A percentile compares a stretch with the other conserved stretches of the same genome.
These are phyloP conservation scores for Coniella lustricola DNA, from an alignment of 2,329 filamentous ascomycete species.

Conservation along the genomic window DNA sequence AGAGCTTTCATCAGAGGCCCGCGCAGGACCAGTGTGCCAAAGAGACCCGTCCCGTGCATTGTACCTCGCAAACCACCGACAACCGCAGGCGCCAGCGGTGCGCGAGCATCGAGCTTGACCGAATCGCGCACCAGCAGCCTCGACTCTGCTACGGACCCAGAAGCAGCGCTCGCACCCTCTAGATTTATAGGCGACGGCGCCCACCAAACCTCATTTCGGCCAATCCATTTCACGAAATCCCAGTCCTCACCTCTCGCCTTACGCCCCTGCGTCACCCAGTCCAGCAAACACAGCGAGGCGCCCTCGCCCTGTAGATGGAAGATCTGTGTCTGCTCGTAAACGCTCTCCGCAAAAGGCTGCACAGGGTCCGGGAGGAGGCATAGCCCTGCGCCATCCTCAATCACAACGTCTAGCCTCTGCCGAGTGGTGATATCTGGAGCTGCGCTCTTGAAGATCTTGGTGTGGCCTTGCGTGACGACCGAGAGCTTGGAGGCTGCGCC, in stretches of 20 bases:
- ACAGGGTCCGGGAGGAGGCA: constrained; percentile 83
- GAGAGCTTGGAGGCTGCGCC: constrained; percentile 58
- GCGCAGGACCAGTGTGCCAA: constrained; percentile 78
- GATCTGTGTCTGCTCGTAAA: constrained; percentile 76
- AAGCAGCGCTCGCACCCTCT: too few species aligned
- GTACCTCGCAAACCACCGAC: constrained; percentile 43
- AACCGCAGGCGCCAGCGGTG: constrained; percentile 1
- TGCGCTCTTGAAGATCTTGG: constrained; percentile 86
- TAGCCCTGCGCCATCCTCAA: constrained; percentile 46
- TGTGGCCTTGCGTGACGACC: constrained; percentile 70
- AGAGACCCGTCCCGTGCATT: constrained; percentile 69
- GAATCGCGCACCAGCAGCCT: constrained; percentile 80
- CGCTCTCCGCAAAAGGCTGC: constrained; percentile 78
- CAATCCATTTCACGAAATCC: constrained; percentile 72
- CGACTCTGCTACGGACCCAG: too few species aligned
- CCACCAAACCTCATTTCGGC: constrained; percentile 81
- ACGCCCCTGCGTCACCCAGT: constrained; percentile 91
- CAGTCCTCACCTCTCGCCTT: constrained; percentile 82
- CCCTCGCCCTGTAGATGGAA: constrained; percentile 53
- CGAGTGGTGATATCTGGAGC: constrained; percentile 47
- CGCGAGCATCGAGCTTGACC: constrained; percentile 58
- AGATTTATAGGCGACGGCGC: constrained; percentile 18
- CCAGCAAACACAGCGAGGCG: constrained; percentile 70
- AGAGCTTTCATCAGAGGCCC: constrained; percentile 62
- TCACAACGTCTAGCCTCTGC: constrained; percentile 46